Percentiles rank a stretch among this genome's conserved stretches.
Evolutionary conservation across 169 alveolate species (phyloP).

Genomic region (Neospora caninum): DNA sequence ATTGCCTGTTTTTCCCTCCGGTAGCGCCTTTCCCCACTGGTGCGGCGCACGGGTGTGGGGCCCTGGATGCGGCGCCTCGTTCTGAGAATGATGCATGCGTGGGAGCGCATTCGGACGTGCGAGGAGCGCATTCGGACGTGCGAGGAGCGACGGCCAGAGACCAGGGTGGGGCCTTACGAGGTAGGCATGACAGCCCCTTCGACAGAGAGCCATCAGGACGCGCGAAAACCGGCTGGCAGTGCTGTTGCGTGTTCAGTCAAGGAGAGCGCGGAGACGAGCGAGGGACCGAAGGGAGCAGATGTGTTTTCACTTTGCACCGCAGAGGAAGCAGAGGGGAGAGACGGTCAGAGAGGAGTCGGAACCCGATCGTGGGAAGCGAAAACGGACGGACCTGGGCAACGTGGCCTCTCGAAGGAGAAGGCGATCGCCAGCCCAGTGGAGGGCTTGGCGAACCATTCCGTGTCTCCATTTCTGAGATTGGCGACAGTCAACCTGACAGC

Average conservation of each 20-base stretch:
- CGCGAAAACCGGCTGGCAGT: background rate
- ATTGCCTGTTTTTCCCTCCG: background rate
- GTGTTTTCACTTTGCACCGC: background rate
- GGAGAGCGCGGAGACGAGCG: background rate
- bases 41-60: background rate
- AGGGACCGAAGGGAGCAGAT: background rate
- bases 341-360: background rate
- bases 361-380: background rate
- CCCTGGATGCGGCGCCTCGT: background rate
- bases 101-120: background rate
- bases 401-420: background rate
- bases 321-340: background rate
- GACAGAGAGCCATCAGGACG: too few species aligned
- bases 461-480: background rate
- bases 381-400: background rate
- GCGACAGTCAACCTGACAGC: background rate
- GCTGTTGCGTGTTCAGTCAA: background rate
- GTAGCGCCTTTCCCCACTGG: background rate
- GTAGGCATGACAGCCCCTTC: background rate
- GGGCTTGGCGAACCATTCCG: background rate
- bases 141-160: background rate
- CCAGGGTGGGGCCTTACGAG: background rate
- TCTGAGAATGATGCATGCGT: background rate
- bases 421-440: background rate
- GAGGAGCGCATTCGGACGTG: background rate